Percentiles rank a stretch among this genome's conserved stretches.
Conservation (phyloP, 306 rosid species). For the Malus fusca region DNA sequence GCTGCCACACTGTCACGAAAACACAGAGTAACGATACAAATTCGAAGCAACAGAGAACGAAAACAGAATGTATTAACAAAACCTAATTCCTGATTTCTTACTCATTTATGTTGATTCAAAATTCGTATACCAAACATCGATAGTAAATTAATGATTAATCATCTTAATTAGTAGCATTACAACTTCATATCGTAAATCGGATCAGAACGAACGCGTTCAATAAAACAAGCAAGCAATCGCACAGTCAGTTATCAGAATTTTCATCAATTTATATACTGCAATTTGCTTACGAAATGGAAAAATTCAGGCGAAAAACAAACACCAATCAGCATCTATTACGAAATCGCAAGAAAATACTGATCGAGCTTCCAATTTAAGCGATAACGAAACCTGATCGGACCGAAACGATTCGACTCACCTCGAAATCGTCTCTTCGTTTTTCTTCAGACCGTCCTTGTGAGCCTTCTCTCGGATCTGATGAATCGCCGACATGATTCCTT, state of each 20-base stretch:
- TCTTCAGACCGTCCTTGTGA: constrained; percentile 85
- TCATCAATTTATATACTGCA: background rate
- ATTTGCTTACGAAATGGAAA: background rate
- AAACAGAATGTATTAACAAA: background rate
- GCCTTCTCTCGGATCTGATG: constrained; percentile 75
- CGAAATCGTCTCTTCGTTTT: constrained; percentile 88
- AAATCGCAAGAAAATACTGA: background rate
- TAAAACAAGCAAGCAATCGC: background rate
- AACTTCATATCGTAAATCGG: background rate
- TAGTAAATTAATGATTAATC: too few species aligned
- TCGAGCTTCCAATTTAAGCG: background rate
- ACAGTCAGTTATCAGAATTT: background rate
- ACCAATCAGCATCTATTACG: background rate
- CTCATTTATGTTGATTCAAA: too few species aligned
- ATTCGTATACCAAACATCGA: too few species aligned
- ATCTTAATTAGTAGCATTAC: too few species aligned
- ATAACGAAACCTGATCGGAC: background rate
- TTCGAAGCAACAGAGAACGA: background rate
- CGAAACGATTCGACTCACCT: constrained; percentile 39
- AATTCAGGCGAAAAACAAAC: background rate
- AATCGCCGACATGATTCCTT: constrained; percentile 78
- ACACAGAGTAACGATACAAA: background rate
- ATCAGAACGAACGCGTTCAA: background rate
- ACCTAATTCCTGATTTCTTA: background rate
- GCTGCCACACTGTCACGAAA: constrained; percentile 60